These are phyloP conservation scores for Chlorella ohadii DNA, from an alignment of 139 green algal species.

Conservation along the genomic window DNA sequence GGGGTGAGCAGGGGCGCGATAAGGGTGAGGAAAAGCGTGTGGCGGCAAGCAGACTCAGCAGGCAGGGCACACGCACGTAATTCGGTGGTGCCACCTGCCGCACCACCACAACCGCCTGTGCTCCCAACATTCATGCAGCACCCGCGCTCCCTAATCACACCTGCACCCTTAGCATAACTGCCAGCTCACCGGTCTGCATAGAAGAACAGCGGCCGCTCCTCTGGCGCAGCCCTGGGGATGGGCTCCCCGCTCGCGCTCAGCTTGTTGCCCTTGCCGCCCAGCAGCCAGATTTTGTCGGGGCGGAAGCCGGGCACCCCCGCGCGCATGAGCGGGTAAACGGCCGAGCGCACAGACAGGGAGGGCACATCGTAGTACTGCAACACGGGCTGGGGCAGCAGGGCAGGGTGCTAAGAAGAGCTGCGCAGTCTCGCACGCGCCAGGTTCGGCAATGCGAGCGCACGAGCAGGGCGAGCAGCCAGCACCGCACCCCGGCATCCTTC, in stretches of 20 bases:
- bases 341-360: not conserved
- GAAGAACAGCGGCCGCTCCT: not conserved
- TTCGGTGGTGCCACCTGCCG: too few relatives aligned
- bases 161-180: too few relatives aligned
- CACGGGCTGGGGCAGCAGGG: too few relatives aligned
- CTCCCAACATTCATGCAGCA: not conserved
- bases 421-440: too few relatives aligned
- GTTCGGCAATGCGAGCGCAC: too few relatives aligned
- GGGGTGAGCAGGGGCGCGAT: not conserved
- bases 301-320: not conserved
- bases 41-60: too few relatives aligned
- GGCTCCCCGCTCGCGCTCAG: not conserved
- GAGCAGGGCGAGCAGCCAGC: too few relatives aligned
- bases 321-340: not conserved
- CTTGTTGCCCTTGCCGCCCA: not conserved
- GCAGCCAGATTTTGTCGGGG: not conserved
- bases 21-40: too few relatives aligned
- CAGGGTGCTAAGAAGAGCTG: too few relatives aligned
- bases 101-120: too few relatives aligned
- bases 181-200: slow-evolving; percentile 2
- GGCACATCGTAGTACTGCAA: slow-evolving; percentile 12
- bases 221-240: not conserved
- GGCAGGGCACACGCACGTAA: too few relatives aligned
- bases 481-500: too few relatives aligned
- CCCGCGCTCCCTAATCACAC: not conserved